Base-by-base conservation (phyloP, 1,284 basidiomycete species). In the Fomes fomentarius region DNA sequence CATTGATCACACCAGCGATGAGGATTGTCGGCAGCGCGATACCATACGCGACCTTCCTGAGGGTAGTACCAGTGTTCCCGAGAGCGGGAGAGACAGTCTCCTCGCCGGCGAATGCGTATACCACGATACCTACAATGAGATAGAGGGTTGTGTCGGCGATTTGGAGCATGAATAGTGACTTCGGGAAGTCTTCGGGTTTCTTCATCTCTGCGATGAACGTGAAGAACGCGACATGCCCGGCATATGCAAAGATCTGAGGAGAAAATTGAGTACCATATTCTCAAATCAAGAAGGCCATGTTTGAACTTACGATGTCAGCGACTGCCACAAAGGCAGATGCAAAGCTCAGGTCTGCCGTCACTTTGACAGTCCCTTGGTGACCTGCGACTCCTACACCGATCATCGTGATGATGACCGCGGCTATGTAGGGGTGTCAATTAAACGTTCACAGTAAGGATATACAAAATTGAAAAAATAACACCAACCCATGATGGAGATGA, bases 141-240 rank as follows among this genome's bases (percentile, higher is more conserved):
- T 71, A 71, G 22, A 71, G 57, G 4, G 68, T 66, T 24, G 69
- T 69, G 49, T 69, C 69, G 1, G 65, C 60, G 33, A 69, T 65
- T 37, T 71, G 69, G 4, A 71, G 64, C 40, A 57, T 43, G 47
- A 59, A 69, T 1, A 71, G 63, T 6, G 69, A 63, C 50, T 71
- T 71, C 10, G 63, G 53, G 58, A 71, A 71, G 56, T 71, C 69
- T 59, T 74, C 63, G 2, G 81, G 81, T 41, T 63, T 61, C 48
- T 69, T 69, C 82, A 83, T 82, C 62, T 83, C 81, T 15, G 81
- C 79, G 47, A 83, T 81, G 42, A 82, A 69, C 10, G 82, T 78
- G 62, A 83, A 83, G 67, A 82, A 81, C 64, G 74, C 74, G 26
- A 66, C 68, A 40, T 71, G 69, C 6, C 67, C 80, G 43, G 80